Percentiles rank a stretch among this genome's conserved stretches.
Evolutionary conservation across 768 basidiomycete genomes (phyloP).

Genomic region (Collybia sp.): DNA sequence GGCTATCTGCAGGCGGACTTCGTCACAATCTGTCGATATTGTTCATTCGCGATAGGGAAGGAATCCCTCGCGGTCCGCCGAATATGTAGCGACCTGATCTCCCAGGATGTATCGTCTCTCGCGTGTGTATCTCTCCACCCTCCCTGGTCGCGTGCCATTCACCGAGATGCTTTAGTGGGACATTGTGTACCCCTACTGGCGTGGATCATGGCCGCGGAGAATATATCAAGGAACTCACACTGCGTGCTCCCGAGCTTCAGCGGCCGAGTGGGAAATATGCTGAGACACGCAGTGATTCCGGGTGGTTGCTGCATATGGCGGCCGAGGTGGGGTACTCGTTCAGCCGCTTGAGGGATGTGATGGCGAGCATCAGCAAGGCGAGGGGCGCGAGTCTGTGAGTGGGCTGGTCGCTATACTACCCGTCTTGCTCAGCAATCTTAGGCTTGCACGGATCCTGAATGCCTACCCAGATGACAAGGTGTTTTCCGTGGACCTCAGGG

Average conservation of each 20-base stretch:
- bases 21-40: no score
- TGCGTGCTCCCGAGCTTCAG: neutral
- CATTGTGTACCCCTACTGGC: neutral
- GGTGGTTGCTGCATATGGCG: no score
- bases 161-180: neutral
- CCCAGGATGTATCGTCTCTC: no score
- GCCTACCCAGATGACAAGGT: constrained; percentile 49
- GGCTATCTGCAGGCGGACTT: constrained; percentile 48
- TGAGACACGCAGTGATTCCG: neutral
- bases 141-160: neutral
- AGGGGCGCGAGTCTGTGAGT: no score
- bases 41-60: constrained; percentile 43
- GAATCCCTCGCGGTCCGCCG: constrained; percentile 33
- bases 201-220: neutral
- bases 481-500: no score
- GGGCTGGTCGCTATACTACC: neutral
- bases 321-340: no score
- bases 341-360: no score
- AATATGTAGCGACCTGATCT: no score
- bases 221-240: neutral
- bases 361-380: no score
- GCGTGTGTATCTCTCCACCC: constrained; percentile 32
- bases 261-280: no score
- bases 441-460: constrained; percentile 37
- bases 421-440: constrained; percentile 10